A percentile compares a stretch with the other conserved stretches of the same genome.
These are phyloP conservation scores for Murraya paniculata DNA, from an alignment of 345 rosid species.

Conservation along the genomic window DNA sequence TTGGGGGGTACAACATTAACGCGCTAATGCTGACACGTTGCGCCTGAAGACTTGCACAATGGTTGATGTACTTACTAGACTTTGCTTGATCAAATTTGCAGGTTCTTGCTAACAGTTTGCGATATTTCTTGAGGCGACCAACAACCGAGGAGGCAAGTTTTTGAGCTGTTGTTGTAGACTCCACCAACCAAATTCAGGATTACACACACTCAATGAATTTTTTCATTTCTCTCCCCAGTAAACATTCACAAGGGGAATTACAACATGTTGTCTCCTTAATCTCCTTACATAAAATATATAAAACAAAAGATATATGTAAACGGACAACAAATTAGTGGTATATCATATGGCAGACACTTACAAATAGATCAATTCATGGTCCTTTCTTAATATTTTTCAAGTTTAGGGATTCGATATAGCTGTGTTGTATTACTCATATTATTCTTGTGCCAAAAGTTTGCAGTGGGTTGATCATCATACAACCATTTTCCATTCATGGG, in stretches of 20 bases:
- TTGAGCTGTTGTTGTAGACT: constrained; percentile 27
- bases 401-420: too few species aligned
- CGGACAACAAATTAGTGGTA: background rate
- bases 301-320: background rate
- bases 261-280: background rate
- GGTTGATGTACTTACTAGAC: background rate
- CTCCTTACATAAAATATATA: background rate
- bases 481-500: too few species aligned
- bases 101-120: constrained; percentile 75
- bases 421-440: too few species aligned
- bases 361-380: too few species aligned
- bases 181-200: constrained; percentile 2
- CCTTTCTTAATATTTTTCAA: too few species aligned
- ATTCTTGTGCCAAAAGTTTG: too few species aligned
- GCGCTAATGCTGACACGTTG: background rate
- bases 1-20: background rate
- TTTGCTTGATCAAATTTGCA: constrained; percentile 22
- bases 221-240: background rate
- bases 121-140: constrained; percentile 82
- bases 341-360: background rate
- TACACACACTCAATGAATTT: background rate
- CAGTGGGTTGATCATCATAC: too few species aligned
- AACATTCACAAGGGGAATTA: background rate
- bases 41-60: background rate
- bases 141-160: constrained; percentile 73